Percentiles rank a stretch among this genome's conserved stretches.
phyloP scores from a whole-genome alignment of 1,284 basidiomycete species.

The Leccinum solheimii region DNA sequence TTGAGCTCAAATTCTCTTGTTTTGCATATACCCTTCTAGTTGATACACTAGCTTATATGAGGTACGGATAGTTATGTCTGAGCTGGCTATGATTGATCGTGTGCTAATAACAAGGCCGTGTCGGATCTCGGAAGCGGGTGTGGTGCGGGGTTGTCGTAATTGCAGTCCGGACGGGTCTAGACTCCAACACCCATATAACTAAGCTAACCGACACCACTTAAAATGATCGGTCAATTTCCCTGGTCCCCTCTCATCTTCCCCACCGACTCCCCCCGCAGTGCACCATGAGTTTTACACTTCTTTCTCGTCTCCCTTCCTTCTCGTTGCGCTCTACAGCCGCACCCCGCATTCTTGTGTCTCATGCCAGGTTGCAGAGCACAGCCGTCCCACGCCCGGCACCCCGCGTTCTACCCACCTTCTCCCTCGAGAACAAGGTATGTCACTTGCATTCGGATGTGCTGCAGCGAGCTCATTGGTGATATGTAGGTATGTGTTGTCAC shows the following conservation, averaged over 20 bases:
- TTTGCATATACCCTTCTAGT: slow-evolving; percentile 35
- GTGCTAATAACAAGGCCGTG: slow-evolving; percentile 31
- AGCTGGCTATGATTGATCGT: slow-evolving; percentile 19
- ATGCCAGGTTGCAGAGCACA: slow-evolving; percentile 29
- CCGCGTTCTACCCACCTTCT: slow-evolving; percentile 58
- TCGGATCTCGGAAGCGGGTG: slow-evolving; percentile 18
- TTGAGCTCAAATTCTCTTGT: slow-evolving; percentile 26
- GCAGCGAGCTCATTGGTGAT: not conserved
- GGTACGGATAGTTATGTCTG: slow-evolving; percentile 30
- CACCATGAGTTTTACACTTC: slow-evolving; percentile 26
- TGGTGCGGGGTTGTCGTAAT: slow-evolving; percentile 14
- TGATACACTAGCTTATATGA: slow-evolving; percentile 34
- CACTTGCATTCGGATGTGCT: not conserved
- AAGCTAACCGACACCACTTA: slow-evolving; percentile 15
- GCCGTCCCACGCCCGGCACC: slow-evolving; percentile 24
- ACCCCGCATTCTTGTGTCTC: slow-evolving; percentile 14
- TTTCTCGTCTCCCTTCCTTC: slow-evolving; percentile 28
- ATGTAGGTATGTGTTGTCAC: slow-evolving; percentile 87
- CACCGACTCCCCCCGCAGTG: slow-evolving; percentile 11
- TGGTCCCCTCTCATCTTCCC: slow-evolving; percentile 6
- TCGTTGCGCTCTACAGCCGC: slow-evolving; percentile 19
- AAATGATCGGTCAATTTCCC: slow-evolving; percentile 24
- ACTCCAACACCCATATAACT: not conserved
- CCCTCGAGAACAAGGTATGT: slow-evolving; percentile 65
- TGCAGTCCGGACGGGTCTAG: slow-evolving; percentile 8